Evolutionary conservation across 2,329 filamentous ascomycete genomes (phyloP), one percentile per base, ranked within the genome.

Genomic region (Ascochyta viciae-villosae): DNA sequence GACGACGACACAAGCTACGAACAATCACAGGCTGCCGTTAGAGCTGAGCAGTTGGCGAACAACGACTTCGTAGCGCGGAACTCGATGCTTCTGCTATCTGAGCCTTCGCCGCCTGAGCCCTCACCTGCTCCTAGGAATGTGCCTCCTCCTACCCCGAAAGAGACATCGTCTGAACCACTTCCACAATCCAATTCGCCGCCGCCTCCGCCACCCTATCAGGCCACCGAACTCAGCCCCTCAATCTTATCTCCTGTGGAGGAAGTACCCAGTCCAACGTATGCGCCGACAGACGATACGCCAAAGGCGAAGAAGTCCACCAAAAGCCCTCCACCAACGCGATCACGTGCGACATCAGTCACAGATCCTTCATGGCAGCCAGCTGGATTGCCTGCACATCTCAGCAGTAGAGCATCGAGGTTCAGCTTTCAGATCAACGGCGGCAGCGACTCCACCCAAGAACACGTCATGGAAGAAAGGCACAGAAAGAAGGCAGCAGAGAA

Each of bases 351-450:
- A 6, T 77, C 75, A 2, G 62, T 74, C 16, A 71, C 70, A 13
- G 74, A 77, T 45, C 68, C 72, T 7, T 67, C 68, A 1, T 76
- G 73, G 40, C 64, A 70, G 27, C 69, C 74, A 16, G 72, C 72
- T 19, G 74, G 74, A 12, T 55, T 77, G 10, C 79, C 78, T 4
- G 74, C 77, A 41, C 79, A 81, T 60, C 71, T 80, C 41, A 76
- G 74, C 3, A 92, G 89, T 71, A 90, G 88, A 10, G 90, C 90
- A 0, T 92, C 89, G 0, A 82, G 90, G 13, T 93, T 94, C 70
- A 93, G 90, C 66, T 94, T 94, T 67, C 90, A 93, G 67, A 90
- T 92, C 81, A 84, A 87, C 15, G 88, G 88, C 24, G 88, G 87
- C 5, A 85, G 85, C 6, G 89, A 89, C 13, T 86, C 85, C 4